phyloP scores from a whole-genome alignment of 1,284 basidiomycete genomes.

The Rugosomyces carneus region DNA sequence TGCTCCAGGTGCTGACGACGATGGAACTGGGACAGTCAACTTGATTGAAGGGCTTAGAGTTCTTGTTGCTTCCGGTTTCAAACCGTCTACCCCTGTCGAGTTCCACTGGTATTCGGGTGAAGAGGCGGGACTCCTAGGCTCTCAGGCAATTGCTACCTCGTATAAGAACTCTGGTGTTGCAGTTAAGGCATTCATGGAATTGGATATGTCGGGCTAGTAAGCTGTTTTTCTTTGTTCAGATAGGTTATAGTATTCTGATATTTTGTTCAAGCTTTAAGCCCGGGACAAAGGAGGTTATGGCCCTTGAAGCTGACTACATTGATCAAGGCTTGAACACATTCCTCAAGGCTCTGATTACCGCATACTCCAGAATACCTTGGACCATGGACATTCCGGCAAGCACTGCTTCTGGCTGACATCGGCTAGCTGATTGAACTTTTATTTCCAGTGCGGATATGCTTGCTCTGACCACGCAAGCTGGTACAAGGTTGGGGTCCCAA shows the following conservation, averaged over 20 bases:
- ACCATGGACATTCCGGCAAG: slow-evolving; percentile 31
- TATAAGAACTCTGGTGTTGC: slow-evolving; percentile 44
- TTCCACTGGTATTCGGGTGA: slow-evolving; percentile 66
- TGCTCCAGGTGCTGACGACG: slow-evolving; percentile 67
- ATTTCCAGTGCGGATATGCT: slow-evolving; percentile 32
- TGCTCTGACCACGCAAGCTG: slow-evolving; percentile 43
- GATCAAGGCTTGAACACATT: slow-evolving; percentile 36
- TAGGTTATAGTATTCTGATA: background rate
- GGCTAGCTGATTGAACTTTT: background rate
- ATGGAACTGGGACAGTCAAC: slow-evolving; percentile 65
- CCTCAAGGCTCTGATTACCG: slow-evolving; percentile 31
- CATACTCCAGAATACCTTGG: slow-evolving; percentile 34
- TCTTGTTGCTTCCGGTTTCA: slow-evolving; percentile 45
- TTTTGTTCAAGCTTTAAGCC: slow-evolving; percentile 38
- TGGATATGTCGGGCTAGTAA: slow-evolving; percentile 50
- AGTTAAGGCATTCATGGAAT: slow-evolving; percentile 42
- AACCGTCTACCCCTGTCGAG: slow-evolving; percentile 53
- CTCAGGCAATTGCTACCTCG: slow-evolving; percentile 53
- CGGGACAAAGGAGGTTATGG: slow-evolving; percentile 54
- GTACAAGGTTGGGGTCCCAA: slow-evolving; percentile 40
- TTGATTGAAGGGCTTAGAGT: slow-evolving; percentile 56
- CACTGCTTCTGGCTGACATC: background rate
- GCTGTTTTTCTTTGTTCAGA: slow-evolving; percentile 7
- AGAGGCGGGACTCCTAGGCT: slow-evolving; percentile 63
- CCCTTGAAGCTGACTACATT: slow-evolving; percentile 60